Conservation (phyloP, 345 rosid species). For the Euphorbia tirucalli region DNA sequence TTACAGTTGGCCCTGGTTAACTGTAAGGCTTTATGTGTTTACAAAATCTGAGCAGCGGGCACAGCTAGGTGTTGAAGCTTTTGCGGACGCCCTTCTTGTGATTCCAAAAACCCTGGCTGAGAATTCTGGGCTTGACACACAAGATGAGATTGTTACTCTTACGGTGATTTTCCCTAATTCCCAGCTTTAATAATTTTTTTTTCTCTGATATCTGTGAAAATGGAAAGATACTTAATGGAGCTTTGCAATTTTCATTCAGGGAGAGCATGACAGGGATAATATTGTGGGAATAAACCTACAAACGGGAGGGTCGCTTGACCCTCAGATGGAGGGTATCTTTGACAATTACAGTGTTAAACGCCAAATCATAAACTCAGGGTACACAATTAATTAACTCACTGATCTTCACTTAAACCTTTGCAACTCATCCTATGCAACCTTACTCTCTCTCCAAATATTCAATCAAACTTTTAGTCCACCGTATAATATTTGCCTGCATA, state of each 20-base stretch:
- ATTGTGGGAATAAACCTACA: constrained; percentile 79
- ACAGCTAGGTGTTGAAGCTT: constrained; percentile 96
- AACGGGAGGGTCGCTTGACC: constrained; percentile 86
- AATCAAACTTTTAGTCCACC: too few species aligned
- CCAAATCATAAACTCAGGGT: constrained; percentile 91
- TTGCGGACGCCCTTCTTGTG: constrained; percentile 96
- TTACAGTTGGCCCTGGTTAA: background rate
- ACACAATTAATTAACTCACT: background rate
- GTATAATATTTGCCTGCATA: too few species aligned
- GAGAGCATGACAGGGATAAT: constrained; percentile 91
- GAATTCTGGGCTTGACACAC: constrained; percentile 94
- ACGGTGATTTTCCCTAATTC: constrained; percentile 41
- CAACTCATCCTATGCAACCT: too few species aligned
- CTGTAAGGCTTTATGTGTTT: constrained; percentile 16
- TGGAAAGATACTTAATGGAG: background rate
- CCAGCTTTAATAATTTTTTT: background rate
- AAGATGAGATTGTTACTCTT: constrained; percentile 84
- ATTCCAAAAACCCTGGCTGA: constrained; percentile 96
- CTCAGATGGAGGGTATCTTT: constrained; percentile 84
- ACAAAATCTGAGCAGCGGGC: constrained; percentile 63
- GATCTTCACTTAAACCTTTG: background rate
- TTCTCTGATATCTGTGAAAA: background rate
- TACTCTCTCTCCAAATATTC: background rate
- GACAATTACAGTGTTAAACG: constrained; percentile 97
- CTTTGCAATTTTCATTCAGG: constrained; percentile 42